Evolutionary conservation across 106 monocot genomes (phyloP), one percentile per base, ranked within the genome.

Genomic region (Allium fistulosum): DNA sequence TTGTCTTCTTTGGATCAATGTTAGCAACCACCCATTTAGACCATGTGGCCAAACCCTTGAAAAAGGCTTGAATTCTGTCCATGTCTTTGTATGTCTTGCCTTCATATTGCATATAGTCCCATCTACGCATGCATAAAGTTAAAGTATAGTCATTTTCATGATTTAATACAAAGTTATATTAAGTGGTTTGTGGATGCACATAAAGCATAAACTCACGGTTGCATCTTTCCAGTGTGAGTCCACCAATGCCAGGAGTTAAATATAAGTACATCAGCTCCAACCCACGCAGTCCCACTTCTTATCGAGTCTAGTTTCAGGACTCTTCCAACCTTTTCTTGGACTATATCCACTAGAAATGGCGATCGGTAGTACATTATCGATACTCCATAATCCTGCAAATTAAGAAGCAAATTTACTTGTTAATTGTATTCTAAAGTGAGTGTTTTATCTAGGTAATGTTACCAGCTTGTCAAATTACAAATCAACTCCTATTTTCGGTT

Each of bases 191-290:
- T 37, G 7, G n/a, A 18, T 13, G 45, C 9, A 15, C 8, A 14
- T 1, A 3, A 4, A 22, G 0, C 1, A 4, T 37, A 26, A 55
- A 12, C 78, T 26, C 69, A 92, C 87, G 85, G 87, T 64, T 85
- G 85, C 47, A 57, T 66, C 8, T 10, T 78, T 58, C 92, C 88
- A 8, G 49, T 73, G 65, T 82, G 82, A 59, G 80, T 75, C 92
- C 92, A 93, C 92, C 92, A 93, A 49, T 90, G 94, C 94, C 94
- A 88, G 13, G 94, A 79, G 79, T 95, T 95, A 67, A 95, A 95
- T 74, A 95, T 85, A 49, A 95, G 77, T 59, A 95, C 16, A 66
- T 95, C 83, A 1, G 71, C 77, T 11, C 73, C 81, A 10, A 87
- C 26, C 94, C 94, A 95, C 0, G 77, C 77, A 15, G 27, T 68